These are phyloP conservation scores for Talaromyces sp. DNA, from an alignment of 2,329 filamentous ascomycete genomes.

Conservation along the genomic window DNA sequence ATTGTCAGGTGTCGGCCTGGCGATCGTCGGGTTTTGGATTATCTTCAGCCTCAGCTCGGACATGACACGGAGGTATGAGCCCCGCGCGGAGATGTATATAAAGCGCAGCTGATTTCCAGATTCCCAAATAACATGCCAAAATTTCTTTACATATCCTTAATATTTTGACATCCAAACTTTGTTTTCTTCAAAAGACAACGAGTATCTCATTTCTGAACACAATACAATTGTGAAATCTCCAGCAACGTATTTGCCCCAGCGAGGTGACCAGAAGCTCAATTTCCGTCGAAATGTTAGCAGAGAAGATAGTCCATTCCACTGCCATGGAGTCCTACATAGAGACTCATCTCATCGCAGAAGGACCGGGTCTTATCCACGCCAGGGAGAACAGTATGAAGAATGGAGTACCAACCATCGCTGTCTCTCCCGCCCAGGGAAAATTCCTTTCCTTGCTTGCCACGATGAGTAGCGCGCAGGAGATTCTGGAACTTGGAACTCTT, in stretches of 20 bases:
- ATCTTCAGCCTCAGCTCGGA: neutral
- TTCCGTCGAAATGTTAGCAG: neutral
- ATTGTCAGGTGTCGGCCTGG: no score
- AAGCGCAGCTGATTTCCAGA: neutral
- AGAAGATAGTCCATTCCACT: neutral
- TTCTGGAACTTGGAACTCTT: constrained; percentile 52
- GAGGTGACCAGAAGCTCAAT: neutral
- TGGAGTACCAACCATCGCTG: neutral
- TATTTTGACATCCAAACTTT: no score
- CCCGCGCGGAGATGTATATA: neutral
- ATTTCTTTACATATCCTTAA: no score
- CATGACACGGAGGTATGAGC: neutral
- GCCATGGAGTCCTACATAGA: neutral
- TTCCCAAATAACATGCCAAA: neutral
- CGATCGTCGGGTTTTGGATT: no score
- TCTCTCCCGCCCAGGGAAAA: neutral
- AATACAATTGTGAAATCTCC: neutral
- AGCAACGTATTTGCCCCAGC: no score
- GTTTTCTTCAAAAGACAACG: no score
- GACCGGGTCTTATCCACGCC: neutral
- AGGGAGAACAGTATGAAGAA: neutral
- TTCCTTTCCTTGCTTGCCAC: neutral
- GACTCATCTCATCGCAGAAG: neutral
- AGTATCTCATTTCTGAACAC: no score
- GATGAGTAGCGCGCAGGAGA: constrained; percentile 10